Conservation (phyloP, 2,329 filamentous ascomycete genomes). For the Zymoseptoria tritici region DNA sequence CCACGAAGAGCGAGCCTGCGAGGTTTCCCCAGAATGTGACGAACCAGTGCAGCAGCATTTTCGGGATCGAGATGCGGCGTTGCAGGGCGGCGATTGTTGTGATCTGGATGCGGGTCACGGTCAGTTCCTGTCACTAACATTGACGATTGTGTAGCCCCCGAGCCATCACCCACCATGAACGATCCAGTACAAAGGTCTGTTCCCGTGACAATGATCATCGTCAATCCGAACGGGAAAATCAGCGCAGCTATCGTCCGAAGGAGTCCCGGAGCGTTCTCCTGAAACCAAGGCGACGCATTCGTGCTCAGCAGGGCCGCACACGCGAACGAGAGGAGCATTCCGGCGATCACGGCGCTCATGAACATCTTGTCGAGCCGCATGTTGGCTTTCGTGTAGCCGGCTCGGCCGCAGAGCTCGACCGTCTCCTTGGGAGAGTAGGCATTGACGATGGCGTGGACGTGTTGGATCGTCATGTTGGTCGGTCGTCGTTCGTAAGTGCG, state of each 20-base stretch:
- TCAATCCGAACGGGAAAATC: conserved; percentile 31
- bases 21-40: conserved; percentile 29
- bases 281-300: conserved; percentile 27
- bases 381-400: conserved; percentile 46
- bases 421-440: conserved; percentile 32
- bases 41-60: conserved; percentile 24
- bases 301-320: conserved; percentile 31
- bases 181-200: conserved; percentile 29
- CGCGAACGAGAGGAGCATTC: conserved; percentile 46
- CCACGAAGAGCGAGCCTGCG: conserved; percentile 27
- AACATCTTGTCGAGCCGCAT: conserved; percentile 50
- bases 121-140: neutral
- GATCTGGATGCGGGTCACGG: conserved; percentile 24
- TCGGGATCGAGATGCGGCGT: conserved; percentile 25
- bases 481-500: neutral
- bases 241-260: conserved; percentile 27
- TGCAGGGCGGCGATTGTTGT: conserved; percentile 41
- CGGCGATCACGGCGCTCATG: conserved; percentile 45
- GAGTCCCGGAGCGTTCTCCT: conserved; percentile 28
- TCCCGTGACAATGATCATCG: conserved; percentile 28
- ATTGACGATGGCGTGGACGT: conserved; percentile 6
- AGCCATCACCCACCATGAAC: conserved; percentile 20
- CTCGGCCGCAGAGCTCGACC: conserved; percentile 43
- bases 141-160: neutral
- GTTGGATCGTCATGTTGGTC: neutral